A percentile compares a stretch with the other conserved stretches of the same genome.
Conservation (phyloP, 192 early-diverging fungal species). For the Thamnidium elegans region DNA sequence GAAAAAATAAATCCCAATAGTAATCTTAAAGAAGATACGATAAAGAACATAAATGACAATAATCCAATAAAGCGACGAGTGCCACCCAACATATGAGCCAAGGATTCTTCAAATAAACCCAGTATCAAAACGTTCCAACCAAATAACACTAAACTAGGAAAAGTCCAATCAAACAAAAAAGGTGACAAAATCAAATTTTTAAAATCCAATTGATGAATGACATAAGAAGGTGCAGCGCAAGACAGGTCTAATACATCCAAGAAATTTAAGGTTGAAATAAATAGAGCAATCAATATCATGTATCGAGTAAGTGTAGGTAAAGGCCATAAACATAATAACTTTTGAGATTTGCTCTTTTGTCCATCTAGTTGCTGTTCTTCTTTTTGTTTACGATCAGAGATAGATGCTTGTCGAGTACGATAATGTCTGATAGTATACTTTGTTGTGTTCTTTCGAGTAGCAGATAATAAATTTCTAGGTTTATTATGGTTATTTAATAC, state of each 20-base stretch:
- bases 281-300: conserved; percentile 24
- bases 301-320: conserved; percentile 36
- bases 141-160: conserved; percentile 29
- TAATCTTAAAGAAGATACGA: conserved; percentile 30
- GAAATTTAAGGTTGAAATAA: conserved; percentile 26
- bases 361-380: not conserved
- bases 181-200: conserved; percentile 39
- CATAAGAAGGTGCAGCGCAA: conserved; percentile 29
- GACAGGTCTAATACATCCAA: conserved; percentile 12
- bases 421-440: conserved; percentile 16
- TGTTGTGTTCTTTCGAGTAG: conserved; percentile 16
- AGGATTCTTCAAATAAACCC: conserved; percentile 51
- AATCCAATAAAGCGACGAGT: conserved; percentile 39
- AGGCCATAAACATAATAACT: conserved; percentile 37
- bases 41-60: conserved; percentile 28
- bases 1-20: conserved; percentile 48
- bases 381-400: not conserved
- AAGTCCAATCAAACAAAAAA: conserved; percentile 32
- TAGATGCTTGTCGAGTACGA: conserved; percentile 7
- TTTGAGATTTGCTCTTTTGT: conserved; percentile 35
- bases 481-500: not conserved
- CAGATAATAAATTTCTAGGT: not conserved
- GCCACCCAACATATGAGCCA: conserved; percentile 43
- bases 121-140: conserved; percentile 49
- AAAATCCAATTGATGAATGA: conserved; percentile 31